phyloP scores from a whole-genome alignment of 176 grass and related monocot genomes.

The Alopecurus myosuroides region DNA sequence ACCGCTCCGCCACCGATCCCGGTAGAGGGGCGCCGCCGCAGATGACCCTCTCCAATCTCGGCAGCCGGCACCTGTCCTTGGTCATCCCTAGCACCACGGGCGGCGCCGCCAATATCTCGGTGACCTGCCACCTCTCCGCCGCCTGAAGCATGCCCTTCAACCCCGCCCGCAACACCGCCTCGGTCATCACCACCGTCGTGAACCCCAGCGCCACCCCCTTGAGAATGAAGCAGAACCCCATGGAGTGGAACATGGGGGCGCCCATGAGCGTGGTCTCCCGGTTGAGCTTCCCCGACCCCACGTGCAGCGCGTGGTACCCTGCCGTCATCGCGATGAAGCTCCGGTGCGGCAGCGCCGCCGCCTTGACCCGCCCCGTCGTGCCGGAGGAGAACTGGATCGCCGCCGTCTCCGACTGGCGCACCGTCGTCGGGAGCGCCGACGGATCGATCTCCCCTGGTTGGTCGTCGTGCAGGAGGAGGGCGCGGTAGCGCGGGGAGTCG shows the following conservation, averaged over 20 bases:
- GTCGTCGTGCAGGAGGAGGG: not conserved
- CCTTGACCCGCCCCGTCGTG: slow-evolving; percentile 64
- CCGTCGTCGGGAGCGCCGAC: not conserved
- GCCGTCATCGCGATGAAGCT: slow-evolving; percentile 47
- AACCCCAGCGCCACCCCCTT: slow-evolving; percentile 26
- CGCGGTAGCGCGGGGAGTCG: slow-evolving; percentile 44
- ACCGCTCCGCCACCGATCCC: slow-evolving; percentile 12
- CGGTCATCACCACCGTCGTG: slow-evolving; percentile 41
- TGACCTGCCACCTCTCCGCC: slow-evolving; percentile 42
- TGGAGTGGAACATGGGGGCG: slow-evolving; percentile 59
- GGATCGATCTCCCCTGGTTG: accelerated
- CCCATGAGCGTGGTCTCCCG: slow-evolving; percentile 12
- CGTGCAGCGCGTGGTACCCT: not conserved
- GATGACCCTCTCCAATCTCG: slow-evolving; percentile 18
- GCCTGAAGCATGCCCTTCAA: slow-evolving; percentile 22
- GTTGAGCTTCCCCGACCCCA: not conserved
- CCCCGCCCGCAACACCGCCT: not conserved
- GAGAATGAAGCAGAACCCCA: slow-evolving; percentile 50
- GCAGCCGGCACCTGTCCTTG: not conserved
- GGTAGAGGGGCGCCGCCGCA: slow-evolving; percentile 50
- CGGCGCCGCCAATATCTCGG: slow-evolving; percentile 41
- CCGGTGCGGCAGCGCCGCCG: slow-evolving; percentile 52
- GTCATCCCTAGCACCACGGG: slow-evolving; percentile 48
- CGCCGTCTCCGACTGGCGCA: slow-evolving; percentile 51
- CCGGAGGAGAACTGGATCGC: slow-evolving; percentile 74